Conservation (phyloP, 371 early-diverging fungal genomes). For the Rhizopus delemar region DNA sequence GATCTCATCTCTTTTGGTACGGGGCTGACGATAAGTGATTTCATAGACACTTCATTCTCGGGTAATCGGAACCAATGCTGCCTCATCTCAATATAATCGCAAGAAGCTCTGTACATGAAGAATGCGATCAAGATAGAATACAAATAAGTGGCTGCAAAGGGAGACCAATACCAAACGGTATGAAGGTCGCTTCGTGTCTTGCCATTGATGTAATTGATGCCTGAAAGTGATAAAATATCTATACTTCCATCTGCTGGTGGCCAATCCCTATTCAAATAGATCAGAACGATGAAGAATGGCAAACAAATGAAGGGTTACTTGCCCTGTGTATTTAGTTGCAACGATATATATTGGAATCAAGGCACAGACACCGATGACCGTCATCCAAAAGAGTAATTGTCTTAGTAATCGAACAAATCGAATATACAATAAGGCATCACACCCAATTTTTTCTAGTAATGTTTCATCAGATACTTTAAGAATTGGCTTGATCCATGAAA, state of each 20-base stretch:
- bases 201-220: slow-evolving; percentile 37
- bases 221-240: slow-evolving; percentile 40
- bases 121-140: slow-evolving; percentile 58
- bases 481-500: slow-evolving; percentile 70
- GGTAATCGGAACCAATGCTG: slow-evolving; percentile 62
- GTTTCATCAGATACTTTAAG: slow-evolving; percentile 58
- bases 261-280: slow-evolving; percentile 40
- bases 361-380: slow-evolving; percentile 59
- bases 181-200: slow-evolving; percentile 25
- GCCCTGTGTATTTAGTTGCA: slow-evolving; percentile 50
- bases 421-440: slow-evolving; percentile 80
- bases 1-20: slow-evolving; percentile 63
- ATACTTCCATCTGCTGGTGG: slow-evolving; percentile 41
- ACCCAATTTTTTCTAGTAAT: slow-evolving; percentile 67
- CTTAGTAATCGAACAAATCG: slow-evolving; percentile 68
- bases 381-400: slow-evolving; percentile 55
- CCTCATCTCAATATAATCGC: slow-evolving; percentile 61
- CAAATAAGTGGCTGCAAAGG: slow-evolving; percentile 63
- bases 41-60: slow-evolving; percentile 57
- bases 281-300: not conserved
- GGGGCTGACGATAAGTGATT: slow-evolving; percentile 72
- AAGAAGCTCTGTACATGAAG: slow-evolving; percentile 59
- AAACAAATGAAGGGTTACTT: slow-evolving; percentile 3
- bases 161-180: slow-evolving; percentile 63
- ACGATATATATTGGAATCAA: slow-evolving; percentile 66